These are phyloP conservation scores for Aspergillus jensenii DNA, from an alignment of 2,329 filamentous ascomycete species.

Conservation along the genomic window DNA sequence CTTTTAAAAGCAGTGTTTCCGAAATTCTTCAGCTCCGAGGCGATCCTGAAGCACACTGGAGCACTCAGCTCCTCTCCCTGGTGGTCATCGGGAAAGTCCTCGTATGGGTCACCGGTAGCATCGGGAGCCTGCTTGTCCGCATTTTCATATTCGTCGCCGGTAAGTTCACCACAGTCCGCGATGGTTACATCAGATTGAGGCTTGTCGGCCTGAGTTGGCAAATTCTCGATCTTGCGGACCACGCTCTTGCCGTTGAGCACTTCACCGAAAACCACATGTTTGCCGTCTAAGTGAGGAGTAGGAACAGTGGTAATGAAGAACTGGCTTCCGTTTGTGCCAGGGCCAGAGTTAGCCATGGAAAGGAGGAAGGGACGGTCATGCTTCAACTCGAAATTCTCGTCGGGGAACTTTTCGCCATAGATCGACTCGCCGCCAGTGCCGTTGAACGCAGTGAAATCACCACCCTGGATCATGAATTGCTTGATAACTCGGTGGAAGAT, in stretches of 20 bases:
- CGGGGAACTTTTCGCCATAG: slow-evolving; percentile 94
- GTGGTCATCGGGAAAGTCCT: slow-evolving; percentile 91
- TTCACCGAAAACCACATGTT: slow-evolving; percentile 97
- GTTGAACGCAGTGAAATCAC: slow-evolving; percentile 93
- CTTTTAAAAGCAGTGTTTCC: slow-evolving; percentile 92
- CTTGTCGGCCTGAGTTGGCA: slow-evolving; percentile 75
- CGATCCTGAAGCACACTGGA: slow-evolving; percentile 72
- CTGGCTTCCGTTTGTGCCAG: slow-evolving; percentile 92
- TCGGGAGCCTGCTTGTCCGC: slow-evolving; percentile 71
- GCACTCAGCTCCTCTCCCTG: slow-evolving; percentile 63
- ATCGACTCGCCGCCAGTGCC: slow-evolving; percentile 96
- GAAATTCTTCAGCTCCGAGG: slow-evolving; percentile 80
- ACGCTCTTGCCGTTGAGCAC: slow-evolving; percentile 91
- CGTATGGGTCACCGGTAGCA: slow-evolving; percentile 82
- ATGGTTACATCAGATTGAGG: slow-evolving; percentile 73
- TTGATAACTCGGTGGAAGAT: slow-evolving; percentile 97
- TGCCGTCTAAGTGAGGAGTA: slow-evolving; percentile 92
- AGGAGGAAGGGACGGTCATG: slow-evolving; percentile 91
- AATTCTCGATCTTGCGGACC: slow-evolving; percentile 85
- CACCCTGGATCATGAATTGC: slow-evolving; percentile 97
- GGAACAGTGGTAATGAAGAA: slow-evolving; percentile 97
- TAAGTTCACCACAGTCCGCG: slow-evolving; percentile 81
- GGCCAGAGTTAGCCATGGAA: slow-evolving; percentile 97
- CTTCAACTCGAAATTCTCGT: slow-evolving; percentile 91
- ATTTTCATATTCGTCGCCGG: slow-evolving; percentile 65